Conservation (phyloP, 2,329 filamentous ascomycete genomes). For the Xylaria sp. region DNA sequence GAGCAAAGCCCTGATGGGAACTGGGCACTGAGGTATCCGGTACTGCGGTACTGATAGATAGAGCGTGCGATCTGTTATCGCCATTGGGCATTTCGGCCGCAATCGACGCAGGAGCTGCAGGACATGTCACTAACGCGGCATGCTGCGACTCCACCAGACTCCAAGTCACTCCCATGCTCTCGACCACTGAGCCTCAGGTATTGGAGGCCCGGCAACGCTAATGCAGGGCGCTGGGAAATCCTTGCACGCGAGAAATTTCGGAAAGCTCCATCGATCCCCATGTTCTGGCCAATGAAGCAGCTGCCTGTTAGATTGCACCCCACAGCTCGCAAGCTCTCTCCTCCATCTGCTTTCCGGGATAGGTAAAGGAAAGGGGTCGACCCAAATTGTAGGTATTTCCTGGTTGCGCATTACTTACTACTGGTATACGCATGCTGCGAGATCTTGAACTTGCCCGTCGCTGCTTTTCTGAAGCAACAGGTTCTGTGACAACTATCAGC, state of each 20-base stretch:
- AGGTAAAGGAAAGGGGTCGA: conserved; percentile 33
- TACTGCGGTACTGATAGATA: conserved; percentile 8
- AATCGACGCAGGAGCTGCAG: conserved; percentile 22
- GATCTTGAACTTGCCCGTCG: conserved; percentile 1
- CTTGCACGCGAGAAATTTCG: conserved; percentile 44
- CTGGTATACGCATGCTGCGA: no score
- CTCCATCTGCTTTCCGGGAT: conserved; percentile 18
- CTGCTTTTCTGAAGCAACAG: conserved; percentile 27
- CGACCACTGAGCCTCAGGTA: conserved; percentile 3
- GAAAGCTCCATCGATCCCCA: conserved; percentile 36
- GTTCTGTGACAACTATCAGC: background rate
- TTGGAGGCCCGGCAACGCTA: conserved; percentile 38
- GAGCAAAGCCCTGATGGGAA: conserved; percentile 18
- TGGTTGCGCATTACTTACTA: background rate
- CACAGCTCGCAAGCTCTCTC: conserved; percentile 19
- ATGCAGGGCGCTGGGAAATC: conserved; percentile 35
- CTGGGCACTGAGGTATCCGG: conserved; percentile 11
- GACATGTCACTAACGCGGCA: conserved; percentile 13
- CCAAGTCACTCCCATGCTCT: conserved; percentile 4
- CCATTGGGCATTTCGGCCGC: conserved; percentile 13
- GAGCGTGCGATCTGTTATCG: conserved; percentile 3
- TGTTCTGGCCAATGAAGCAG: conserved; percentile 34
- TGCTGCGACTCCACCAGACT: conserved; percentile 4
- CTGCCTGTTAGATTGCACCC: conserved; percentile 29
- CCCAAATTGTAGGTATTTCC: conserved; percentile 4